Evolutionary conservation across 2,329 filamentous ascomycete species (phyloP).

Genomic region (Cladobotryum protrusum): DNA sequence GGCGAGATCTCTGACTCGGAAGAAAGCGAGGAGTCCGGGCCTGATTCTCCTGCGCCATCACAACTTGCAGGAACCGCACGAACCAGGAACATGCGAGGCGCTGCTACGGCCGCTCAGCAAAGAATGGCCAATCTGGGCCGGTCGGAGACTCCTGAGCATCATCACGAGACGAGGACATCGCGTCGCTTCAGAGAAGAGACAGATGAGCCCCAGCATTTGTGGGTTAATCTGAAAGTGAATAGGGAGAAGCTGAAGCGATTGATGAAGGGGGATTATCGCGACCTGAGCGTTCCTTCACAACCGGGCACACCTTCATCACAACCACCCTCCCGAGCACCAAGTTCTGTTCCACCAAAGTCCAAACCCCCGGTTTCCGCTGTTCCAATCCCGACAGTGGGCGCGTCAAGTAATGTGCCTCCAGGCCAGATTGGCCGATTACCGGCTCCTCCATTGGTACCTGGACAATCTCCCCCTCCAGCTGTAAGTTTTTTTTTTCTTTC

Average conservation of each 20-base stretch:
- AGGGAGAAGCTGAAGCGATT: conserved; percentile 66
- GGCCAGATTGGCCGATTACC: conserved; percentile 62
- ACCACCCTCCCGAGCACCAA: conserved; percentile 26
- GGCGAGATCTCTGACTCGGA: conserved; percentile 82
- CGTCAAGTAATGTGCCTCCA: conserved; percentile 35
- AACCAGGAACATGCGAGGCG: conserved; percentile 82
- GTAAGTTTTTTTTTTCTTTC: conserved; percentile 44
- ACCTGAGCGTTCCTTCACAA: conserved; percentile 30
- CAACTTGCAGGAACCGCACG: conserved; percentile 73
- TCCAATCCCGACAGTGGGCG: conserved; percentile 32
- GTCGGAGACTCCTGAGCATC: conserved; percentile 80
- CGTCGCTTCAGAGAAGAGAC: conserved; percentile 69
- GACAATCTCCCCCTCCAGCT: conserved; percentile 48
- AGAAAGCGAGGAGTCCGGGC: conserved; percentile 80
- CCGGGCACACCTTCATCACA: conserved; percentile 28
- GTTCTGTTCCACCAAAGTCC: conserved; percentile 25
- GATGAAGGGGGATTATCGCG: conserved; percentile 47
- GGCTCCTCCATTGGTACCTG: conserved; percentile 55
- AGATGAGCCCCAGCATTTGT: conserved; percentile 61
- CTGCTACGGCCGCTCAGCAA: conserved; percentile 78
- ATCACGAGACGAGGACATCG: conserved; percentile 67
- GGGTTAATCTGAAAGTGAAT: conserved; percentile 70
- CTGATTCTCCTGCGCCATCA: conserved; percentile 77
- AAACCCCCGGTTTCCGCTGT: conserved; percentile 32
- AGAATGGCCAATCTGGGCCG: conserved; percentile 77